Base-by-base conservation (phyloP, 257 asterid genomes). In the Scutellaria barbata region DNA sequence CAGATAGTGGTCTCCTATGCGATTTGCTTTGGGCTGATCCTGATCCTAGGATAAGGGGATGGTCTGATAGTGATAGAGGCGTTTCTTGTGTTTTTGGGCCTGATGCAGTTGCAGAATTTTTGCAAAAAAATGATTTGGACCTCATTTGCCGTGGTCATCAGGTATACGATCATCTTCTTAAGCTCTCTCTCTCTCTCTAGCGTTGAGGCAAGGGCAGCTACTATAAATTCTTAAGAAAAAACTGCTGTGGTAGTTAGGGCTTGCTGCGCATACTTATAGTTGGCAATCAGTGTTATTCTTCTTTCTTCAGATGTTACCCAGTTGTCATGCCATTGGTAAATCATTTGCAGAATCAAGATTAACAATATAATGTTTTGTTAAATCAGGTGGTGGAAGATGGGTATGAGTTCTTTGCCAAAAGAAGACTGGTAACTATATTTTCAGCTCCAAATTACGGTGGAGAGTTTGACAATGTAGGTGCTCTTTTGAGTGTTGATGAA, bases 371-470 rank as follows among this genome's bases (percentile, higher is more conserved):
- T 63, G 50, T 10, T 46, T 11, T 74, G 17, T 66, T 30, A 7
- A 14, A 71, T 30, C 74, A 89, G 95, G 95, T 90, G 55, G 96
- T 90, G 74, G 95, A 90, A 86, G 96, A 88, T 74, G 96, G 96
- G 22, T 90, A 85, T 4, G 95, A 90, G 81, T 88, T 90, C 81
- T 90, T 90, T 62, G 95, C 92, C 37, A 86, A 84, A 66, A 80
- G 95, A 79, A 77, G 92, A 75, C 81, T 90, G 33, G 90, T 87
- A 12, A 89, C 89, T 7, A 78, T 89, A 79, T 89, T 89, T 67
- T 86, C 96, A n/a, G 93, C 96, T 60, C 96, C 93, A 12, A 89
- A 89, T 81, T 89, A 89, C 43, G 91, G 93, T 12, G 93, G 96
- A 30, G 93, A 89, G 69, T 89, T 85, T 55, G 91, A 89, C 79